Evolutionary conservation across 768 basidiomycete species (phyloP).

Genomic region (Tubosaeta sp.): DNA sequence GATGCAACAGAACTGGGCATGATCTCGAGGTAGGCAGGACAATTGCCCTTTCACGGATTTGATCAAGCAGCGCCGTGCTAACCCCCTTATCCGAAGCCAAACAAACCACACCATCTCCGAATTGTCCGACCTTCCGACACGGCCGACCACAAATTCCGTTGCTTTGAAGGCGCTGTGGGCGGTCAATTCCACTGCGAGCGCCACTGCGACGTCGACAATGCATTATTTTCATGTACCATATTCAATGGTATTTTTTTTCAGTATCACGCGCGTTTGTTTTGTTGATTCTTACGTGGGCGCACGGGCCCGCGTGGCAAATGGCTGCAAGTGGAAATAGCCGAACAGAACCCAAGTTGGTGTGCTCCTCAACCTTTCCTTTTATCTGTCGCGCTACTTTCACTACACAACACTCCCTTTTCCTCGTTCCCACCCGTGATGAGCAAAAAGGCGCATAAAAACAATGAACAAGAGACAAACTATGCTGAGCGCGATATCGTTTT

Average conservation of each 20-base stretch:
- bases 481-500: slow-evolving; percentile 80
- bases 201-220: slow-evolving; percentile 18
- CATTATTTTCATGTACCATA: slow-evolving; percentile 25
- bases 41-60: slow-evolving; percentile 6
- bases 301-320: slow-evolving; percentile 39
- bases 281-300: slow-evolving; percentile 37
- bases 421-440: slow-evolving; percentile 31
- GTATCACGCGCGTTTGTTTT: slow-evolving; percentile 29
- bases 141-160: background rate
- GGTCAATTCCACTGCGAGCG: slow-evolving; percentile 16
- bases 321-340: slow-evolving; percentile 38
- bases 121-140: slow-evolving; percentile 7
- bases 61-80: slow-evolving; percentile 23
- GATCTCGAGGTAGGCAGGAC: slow-evolving; percentile 3
- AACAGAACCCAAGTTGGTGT: slow-evolving; percentile 37
- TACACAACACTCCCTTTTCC: slow-evolving; percentile 16
- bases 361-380: slow-evolving; percentile 38
- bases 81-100: slow-evolving; percentile 29
- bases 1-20: background rate
- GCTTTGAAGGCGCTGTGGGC: slow-evolving; percentile 12
- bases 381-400: slow-evolving; percentile 31
- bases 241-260: slow-evolving; percentile 30
- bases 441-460: slow-evolving; percentile 49
- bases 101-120: slow-evolving; percentile 26
- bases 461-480: slow-evolving; percentile 47